phyloP scores from a whole-genome alignment of 257 asterid species.

The Anisodus tanguticus region DNA sequence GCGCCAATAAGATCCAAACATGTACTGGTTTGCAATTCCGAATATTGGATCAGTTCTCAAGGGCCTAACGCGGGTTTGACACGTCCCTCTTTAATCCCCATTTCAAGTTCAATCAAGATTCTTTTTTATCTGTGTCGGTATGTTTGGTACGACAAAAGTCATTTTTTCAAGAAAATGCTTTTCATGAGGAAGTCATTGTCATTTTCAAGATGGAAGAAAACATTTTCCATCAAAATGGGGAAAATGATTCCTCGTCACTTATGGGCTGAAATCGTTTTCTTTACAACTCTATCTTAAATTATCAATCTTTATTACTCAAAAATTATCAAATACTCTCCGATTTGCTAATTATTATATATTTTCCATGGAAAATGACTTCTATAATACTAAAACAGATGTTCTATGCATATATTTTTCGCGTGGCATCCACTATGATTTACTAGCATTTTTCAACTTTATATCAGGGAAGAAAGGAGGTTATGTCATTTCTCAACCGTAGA shows the following conservation, averaged over 20 bases:
- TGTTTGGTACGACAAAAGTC: neutral
- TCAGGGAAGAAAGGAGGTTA: constrained; percentile 94
- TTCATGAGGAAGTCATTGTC: too few species aligned
- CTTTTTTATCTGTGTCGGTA: neutral
- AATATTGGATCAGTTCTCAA: constrained; percentile 92
- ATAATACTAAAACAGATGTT: too few species aligned
- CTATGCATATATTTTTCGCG: neutral
- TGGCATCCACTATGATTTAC: neutral
- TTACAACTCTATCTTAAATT: neutral
- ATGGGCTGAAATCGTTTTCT: neutral
- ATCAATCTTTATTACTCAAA: too few species aligned
- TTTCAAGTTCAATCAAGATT: neutral
- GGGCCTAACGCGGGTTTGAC: constrained; percentile 85
- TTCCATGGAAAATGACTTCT: too few species aligned
- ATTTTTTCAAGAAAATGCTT: too few species aligned
- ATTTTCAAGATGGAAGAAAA: too few species aligned
- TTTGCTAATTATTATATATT: neutral
- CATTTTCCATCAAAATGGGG: too few species aligned
- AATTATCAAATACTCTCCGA: neutral
- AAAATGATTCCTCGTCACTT: too few species aligned
- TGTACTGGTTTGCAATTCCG: constrained; percentile 98
- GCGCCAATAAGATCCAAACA: constrained; percentile 47
- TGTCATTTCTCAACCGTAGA: constrained; percentile 76
- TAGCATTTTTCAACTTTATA: constrained; percentile 29
- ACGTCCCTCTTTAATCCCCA: neutral